phyloP scores from a whole-genome alignment of 2,329 filamentous ascomycete species.

The Berkeleyomyces basicola region DNA sequence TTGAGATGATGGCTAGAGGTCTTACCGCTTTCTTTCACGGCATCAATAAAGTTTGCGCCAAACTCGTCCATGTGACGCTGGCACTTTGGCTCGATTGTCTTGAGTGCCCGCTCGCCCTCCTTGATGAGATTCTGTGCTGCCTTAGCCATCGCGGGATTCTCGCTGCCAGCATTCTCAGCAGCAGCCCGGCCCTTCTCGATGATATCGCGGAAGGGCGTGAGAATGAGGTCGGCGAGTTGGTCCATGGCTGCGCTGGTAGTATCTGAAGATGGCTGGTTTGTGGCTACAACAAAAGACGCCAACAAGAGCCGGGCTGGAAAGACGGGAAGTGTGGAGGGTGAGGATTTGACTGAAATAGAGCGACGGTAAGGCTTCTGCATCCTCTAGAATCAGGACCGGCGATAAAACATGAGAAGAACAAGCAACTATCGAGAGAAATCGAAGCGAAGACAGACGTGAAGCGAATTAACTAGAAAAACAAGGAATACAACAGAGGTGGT shows the following conservation, averaged over 20 bases:
- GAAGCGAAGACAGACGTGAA: not conserved
- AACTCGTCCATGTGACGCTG: slow-evolving; percentile 32
- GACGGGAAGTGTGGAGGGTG: no score
- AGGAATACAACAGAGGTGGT: not conserved
- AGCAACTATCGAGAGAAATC: not conserved
- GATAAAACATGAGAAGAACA: no score
- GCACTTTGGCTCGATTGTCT: slow-evolving; percentile 35
- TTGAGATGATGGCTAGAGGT: not conserved
- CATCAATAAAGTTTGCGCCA: slow-evolving; percentile 31
- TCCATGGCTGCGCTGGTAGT: slow-evolving; percentile 21
- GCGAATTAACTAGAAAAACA: no score
- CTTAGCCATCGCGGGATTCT: slow-evolving; percentile 30
- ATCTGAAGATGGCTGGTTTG: not conserved
- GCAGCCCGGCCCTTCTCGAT: slow-evolving; percentile 34
- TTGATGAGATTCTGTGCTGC: slow-evolving; percentile 31
- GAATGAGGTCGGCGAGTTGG: slow-evolving; percentile 27
- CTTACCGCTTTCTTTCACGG: slow-evolving; percentile 38
- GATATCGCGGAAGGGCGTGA: slow-evolving; percentile 35
- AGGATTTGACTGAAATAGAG: no score
- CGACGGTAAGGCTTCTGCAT: no score
- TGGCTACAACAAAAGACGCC: no score
- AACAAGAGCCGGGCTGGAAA: no score
- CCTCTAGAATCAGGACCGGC: no score
- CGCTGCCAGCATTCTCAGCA: slow-evolving; percentile 29
- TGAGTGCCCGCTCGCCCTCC: slow-evolving; percentile 32